Conservation (phyloP, 768 basidiomycete genomes). For the Tulasnella sp. region DNA sequence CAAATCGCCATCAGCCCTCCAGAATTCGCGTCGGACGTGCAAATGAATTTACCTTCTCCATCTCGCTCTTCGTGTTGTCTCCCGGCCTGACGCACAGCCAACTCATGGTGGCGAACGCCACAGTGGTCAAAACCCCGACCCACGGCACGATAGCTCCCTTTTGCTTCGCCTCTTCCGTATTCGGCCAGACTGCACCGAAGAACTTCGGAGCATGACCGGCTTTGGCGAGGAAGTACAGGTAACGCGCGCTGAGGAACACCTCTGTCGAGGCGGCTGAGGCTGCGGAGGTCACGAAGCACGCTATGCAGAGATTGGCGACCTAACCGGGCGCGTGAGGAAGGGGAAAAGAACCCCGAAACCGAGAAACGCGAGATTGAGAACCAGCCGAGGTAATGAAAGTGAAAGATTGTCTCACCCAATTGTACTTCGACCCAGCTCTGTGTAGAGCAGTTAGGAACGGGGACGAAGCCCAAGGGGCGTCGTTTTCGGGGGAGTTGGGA, state of each 20-base stretch:
- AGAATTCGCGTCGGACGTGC: no score
- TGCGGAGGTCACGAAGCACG: slow-evolving; percentile 29
- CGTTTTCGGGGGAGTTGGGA: not conserved
- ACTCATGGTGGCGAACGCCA: not conserved
- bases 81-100: slow-evolving; percentile 17
- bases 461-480: slow-evolving; percentile 19
- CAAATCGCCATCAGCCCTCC: no score
- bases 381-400: no score
- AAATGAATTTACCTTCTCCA: no score
- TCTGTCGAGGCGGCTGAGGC: slow-evolving; percentile 29
- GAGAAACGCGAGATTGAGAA: no score
- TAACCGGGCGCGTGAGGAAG: not conserved
- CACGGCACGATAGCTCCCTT: slow-evolving; percentile 20
- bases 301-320: slow-evolving; percentile 21
- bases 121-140: not conserved
- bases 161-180: not conserved
- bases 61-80: not conserved
- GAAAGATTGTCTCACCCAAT: not conserved
- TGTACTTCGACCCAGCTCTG: not conserved
- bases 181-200: slow-evolving; percentile 13
- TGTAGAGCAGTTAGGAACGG: slow-evolving; percentile 2
- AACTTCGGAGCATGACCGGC: slow-evolving; percentile 36
- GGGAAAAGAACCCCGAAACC: no score
- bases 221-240: slow-evolving; percentile 32
- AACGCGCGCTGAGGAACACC: slow-evolving; percentile 34